Percentiles rank a stretch among this genome's conserved stretches.
Conservation (phyloP, 495 filamentous ascomycete genomes). For the Aspergillus diversus region DNA sequence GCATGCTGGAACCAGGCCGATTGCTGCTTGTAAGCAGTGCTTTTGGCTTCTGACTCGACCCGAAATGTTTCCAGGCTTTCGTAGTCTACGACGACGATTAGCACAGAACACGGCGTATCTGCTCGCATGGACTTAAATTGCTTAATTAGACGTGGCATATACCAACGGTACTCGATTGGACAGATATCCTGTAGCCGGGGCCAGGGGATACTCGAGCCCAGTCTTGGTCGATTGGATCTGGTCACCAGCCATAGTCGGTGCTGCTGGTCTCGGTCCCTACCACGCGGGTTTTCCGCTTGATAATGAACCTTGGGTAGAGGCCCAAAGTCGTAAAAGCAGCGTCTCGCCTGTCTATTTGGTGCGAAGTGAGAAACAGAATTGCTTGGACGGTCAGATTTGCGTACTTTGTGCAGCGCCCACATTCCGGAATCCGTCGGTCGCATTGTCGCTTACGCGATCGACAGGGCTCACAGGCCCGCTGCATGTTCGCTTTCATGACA, state of each 20-base stretch:
- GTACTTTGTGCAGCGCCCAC: not conserved
- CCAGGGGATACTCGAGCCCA: not conserved
- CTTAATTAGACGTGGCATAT: slow-evolving; percentile 15
- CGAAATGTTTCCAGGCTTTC: slow-evolving; percentile 9
- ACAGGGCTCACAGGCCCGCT: not conserved
- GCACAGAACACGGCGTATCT: not conserved
- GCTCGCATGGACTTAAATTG: slow-evolving; percentile 7
- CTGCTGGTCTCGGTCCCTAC: not conserved
- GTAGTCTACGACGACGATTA: not conserved
- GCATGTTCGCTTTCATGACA: not conserved
- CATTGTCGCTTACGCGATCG: not conserved
- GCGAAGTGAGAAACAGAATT: not conserved
- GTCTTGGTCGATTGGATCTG: not conserved
- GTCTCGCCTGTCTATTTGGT: not conserved
- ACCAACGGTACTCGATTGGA: slow-evolving; percentile 6
- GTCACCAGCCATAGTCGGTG: not conserved
- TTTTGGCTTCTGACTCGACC: not conserved
- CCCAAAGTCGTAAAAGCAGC: not conserved
- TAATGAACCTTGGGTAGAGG: not conserved
- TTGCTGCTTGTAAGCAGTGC: slow-evolving; percentile 11
- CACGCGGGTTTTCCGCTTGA: not conserved
- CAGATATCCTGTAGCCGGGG: slow-evolving; percentile 1
- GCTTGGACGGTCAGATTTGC: not conserved
- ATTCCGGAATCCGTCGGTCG: not conserved
- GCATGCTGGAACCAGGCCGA: slow-evolving; percentile 7